A percentile compares a stretch with the other conserved stretches of the same genome.
Conservation (phyloP, 768 basidiomycete species). For the Bullera alba region DNA sequence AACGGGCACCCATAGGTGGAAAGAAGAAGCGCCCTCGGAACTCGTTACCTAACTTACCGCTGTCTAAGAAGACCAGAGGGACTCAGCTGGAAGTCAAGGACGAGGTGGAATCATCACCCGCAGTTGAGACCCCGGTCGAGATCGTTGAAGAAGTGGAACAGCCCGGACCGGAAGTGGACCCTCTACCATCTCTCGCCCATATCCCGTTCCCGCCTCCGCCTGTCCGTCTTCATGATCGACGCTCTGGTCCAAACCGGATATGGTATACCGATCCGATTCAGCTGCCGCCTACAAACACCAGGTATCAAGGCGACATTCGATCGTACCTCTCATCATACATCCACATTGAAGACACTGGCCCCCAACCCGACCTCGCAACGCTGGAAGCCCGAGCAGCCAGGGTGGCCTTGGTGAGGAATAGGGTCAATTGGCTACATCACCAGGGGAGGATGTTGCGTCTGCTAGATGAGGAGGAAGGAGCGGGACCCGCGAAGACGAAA, state of each 20-base stretch:
- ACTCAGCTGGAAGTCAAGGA: background rate
- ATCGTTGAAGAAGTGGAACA: background rate
- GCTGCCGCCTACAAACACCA: constrained; percentile 52
- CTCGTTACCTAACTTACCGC: background rate
- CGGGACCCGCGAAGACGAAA: constrained; percentile 10
- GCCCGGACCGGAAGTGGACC: constrained; percentile 8
- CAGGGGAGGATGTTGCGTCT: constrained; percentile 52
- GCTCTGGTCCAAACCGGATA: constrained; percentile 56
- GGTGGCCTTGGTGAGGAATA: constrained; percentile 51
- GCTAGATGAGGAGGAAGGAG: constrained; percentile 38
- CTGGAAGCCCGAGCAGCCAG: constrained; percentile 47
- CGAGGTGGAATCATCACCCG: constrained; percentile 1
- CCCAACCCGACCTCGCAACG: constrained; percentile 50
- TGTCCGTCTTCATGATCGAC: constrained; percentile 64
- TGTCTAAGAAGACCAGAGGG: background rate
- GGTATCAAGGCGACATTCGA: constrained; percentile 55
- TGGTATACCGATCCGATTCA: constrained; percentile 61
- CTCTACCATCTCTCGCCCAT: constrained; percentile 33
- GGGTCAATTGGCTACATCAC: constrained; percentile 49
- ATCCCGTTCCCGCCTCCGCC: constrained; percentile 48
- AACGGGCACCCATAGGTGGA: background rate
- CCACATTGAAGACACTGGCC: constrained; percentile 51
- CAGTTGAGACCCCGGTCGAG: constrained; percentile 5
- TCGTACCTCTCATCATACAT: constrained; percentile 60
- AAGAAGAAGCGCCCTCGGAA: background rate